Evolutionary conservation across 345 rosid genomes (phyloP), one percentile per base, ranked within the genome.

Genomic region (Psidium guajava): DNA sequence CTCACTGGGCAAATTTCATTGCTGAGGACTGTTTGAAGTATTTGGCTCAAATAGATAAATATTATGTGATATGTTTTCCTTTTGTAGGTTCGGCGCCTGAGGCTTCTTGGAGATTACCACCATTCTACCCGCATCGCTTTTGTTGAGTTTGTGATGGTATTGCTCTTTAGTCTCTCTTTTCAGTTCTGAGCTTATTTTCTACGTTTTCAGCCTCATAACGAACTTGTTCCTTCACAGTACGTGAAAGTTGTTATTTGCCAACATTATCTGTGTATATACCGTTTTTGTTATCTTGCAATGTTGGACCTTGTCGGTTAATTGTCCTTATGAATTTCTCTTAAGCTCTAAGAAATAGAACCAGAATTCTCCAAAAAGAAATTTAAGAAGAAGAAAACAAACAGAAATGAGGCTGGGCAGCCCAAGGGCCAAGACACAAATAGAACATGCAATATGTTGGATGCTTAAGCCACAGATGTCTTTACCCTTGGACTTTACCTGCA

Each of bases 71-170:
- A 42, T 84, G 42, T 82, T 84, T 77, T 32, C 81, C 83, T 69
- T 47, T 59, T 59, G 74, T 86, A 97, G 99, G 98, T 97, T 89
- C 94, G 90, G 27, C 95, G 98, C 86, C 88, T 97, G 92, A 94
- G 99, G 98, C 93, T 95, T 9, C 94, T 97, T 81, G 99, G 99
- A 87, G 98, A 97, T 86, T 92, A 92, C 87, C 98, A 94, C 89
- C 98, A 95, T 89, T 91, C 96, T 84, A 96, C 99, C 85, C 98
- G 96, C 40, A 94, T 96, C 85, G 98, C 98, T 85, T 97, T 97
- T 90, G 96, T 97, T 74, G 99, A 97, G 91, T 97, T 97, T 86
- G 47, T 88, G 44, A 81, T 91, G 98, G 99, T 97, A 92, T 81
- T 81, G 77, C 25, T 20, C 81, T 49, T 6, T 57, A 47, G 18